Base-by-base conservation (phyloP, 805 yeast genomes). In the Zygotorulaspora chibaensis region DNA sequence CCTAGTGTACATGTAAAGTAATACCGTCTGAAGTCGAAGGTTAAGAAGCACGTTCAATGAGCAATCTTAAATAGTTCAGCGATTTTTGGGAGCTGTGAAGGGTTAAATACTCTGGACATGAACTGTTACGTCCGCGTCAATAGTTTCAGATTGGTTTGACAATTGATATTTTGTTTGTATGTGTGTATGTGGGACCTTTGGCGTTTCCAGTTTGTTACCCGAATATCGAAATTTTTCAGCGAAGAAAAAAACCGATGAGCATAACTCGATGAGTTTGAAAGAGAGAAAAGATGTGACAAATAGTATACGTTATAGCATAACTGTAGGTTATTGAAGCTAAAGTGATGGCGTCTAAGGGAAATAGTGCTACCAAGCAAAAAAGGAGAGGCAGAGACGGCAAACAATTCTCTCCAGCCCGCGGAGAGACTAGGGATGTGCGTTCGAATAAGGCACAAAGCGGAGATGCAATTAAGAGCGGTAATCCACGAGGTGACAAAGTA, bases 181-280 rank as follows among this genome's bases (percentile, higher is more conserved):
- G 17, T 35, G 23, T 27, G 17, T 34, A 4, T 39, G 18, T 31
- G 37, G 23, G 16, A 29, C 25, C 13, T 33, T 31, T 17, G 34
- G 39, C 30, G 36, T 31, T 29, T 25, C 12, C 15, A 13, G 33
- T 5, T 5, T 29, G 35, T 18, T 44, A 38, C 43, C 42, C 43
- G 40, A 38, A 34, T 35, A 6, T 34, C 28, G 47, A 48, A 49
- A 49, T 45, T 45, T 46, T 49, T 49, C 48, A 42, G 15, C 6
- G 18, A 33, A 5, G 5, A 33, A 13, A 16, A 13, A 33, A 33
- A 3, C 31, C 29, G 37, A 16, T 11, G 33, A 35, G 40, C 13
- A 6, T 27, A 28, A 35, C 23, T 42, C 46, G 48, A 48, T 43
- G 45, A 44, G 46, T 39, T 41, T 35, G 34, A 7, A 13, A 20